Base-by-base conservation (phyloP, 1,284 basidiomycete genomes). In the Amylostereum areolatum region DNA sequence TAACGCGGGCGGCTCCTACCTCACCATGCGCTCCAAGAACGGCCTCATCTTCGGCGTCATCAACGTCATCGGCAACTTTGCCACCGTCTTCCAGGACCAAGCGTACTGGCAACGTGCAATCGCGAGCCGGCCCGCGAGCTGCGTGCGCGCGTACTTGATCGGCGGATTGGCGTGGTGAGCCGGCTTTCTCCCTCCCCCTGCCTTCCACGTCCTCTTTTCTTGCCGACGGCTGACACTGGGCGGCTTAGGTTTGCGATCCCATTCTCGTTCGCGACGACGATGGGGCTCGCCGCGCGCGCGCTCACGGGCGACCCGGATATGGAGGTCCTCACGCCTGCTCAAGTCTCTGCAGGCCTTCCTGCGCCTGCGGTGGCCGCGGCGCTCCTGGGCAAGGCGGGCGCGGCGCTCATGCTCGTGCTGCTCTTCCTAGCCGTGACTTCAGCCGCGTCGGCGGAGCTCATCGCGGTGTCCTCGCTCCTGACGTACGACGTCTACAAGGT, bases 131-230 rank as follows among this genome's bases (percentile, higher is more conserved):
- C 92, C 92, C 0, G 81, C 80, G 1, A 85, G 79, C n/a, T 88
- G 86, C 28, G 89, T 93, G 44, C 90, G 89, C 64, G 93, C 90
- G 0, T 97, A 93, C 68, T 70, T 96, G 7, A 74, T 92, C 25
- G 93, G 92, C 44, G 93, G 93, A n/a, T 64, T 94, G 2, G 86
- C 89, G 9, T 92, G 91, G 90, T 84, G 53, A n/a, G n/a, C n/a
- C n/a, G n/a, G n/a, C n/a, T n/a, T n/a, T n/a, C n/a, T n/a, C n/a
- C n/a, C n/a, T n/a, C n/a, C n/a, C n/a, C n/a, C n/a, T n/a, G n/a
- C n/a, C n/a, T n/a, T 30, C 43, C 32, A 25, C 35, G 68, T 63
- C 10, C 28, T 28, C 29, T 43, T 31, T 25, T 25, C 35, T 43
- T 37, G 34, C n/a, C 11, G 37, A 6, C 37, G 2, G 6, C 30